Base-by-base conservation (phyloP, 345 rosid genomes). In the Lagerstroemia speciosa region DNA sequence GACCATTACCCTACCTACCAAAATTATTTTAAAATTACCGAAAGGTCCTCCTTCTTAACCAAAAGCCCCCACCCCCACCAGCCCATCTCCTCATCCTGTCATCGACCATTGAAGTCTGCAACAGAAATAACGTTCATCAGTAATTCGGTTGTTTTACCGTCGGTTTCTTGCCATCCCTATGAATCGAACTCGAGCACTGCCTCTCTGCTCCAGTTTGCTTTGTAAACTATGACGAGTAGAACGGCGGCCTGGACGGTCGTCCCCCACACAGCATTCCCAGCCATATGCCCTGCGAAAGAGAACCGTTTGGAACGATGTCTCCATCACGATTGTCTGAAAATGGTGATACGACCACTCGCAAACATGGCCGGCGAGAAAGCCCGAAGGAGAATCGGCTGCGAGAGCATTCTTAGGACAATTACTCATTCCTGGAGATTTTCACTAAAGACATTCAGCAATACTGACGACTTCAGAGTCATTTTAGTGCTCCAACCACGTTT, bases 61-160 rank as follows among this genome's bases (percentile, higher is more conserved):
- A n/a, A n/a, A n/a, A n/a, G n/a, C n/a, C 67, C 20, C 19, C 30
- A 3, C 71, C 43, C 46, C 89, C 92, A 66, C 90, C 92, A 66
- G 87, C 88, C 96, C 96, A 89, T 50, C 72, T 83, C 72, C 62
- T 82, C 30, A 89, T 87, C 72, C 88, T 83, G 19, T 83, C 85
- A 69, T 75, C 87, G 33, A 88, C 96, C 71, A 77, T 65, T 5
- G 92, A 81, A 70, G 95, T 93, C 98, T 90, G 82, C 40, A 75
- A 19, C 29, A 26, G 43, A 24, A 3, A 0, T 16, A 16, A 14
- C 14, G 14, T 14, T n/a, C 16, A 16, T 41, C 46, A 41, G 16
- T 7, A 41, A 41, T 14, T 41, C 14, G 15, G 14, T 41, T n/a
- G n/a, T 14, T 41, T 5, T 4, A 4, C 38, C 8, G 5, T 36